Evolutionary conservation across 768 basidiomycete genomes (phyloP).

Genomic region (Tricholoma matsutake): DNA sequence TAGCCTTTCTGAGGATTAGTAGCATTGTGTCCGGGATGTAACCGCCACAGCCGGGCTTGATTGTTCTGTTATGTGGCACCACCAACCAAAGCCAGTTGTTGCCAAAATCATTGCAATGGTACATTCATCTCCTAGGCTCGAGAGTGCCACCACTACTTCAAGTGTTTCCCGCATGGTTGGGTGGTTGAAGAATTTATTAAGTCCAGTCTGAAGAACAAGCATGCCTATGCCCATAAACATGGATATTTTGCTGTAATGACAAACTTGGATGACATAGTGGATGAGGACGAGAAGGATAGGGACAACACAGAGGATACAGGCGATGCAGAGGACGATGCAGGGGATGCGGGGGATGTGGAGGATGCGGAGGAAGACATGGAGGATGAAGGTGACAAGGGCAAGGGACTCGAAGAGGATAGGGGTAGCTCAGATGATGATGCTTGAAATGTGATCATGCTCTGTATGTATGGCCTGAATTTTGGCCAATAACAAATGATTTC

Average conservation of each 20-base stretch:
- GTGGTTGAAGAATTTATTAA: background rate
- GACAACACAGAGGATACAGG: background rate
- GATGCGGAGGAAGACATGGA: background rate
- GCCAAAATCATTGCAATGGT: conserved; percentile 3
- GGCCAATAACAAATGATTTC: background rate
- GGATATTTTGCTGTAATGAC: background rate
- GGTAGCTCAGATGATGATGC: background rate
- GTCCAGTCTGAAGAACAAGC: conserved; percentile 3
- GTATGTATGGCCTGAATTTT: background rate
- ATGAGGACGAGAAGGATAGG: background rate
- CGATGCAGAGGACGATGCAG: background rate
- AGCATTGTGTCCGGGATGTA: background rate
- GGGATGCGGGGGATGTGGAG: no score
- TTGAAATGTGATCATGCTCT: background rate
- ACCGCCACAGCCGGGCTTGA: background rate
- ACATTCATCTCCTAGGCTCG: background rate
- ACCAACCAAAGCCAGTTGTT: background rate
- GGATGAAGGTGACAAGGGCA: background rate
- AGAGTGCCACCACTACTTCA: background rate
- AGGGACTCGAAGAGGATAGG: background rate
- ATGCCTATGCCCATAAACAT: background rate
- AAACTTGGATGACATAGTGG: background rate
- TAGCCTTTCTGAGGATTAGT: conserved; percentile 1
- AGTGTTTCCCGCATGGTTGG: background rate
- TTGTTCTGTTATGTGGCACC: background rate